Evolutionary conservation across 2,329 filamentous ascomycete genomes (phyloP), one percentile per base, ranked within the genome.

Genomic region (Acrocalymma vagum): DNA sequence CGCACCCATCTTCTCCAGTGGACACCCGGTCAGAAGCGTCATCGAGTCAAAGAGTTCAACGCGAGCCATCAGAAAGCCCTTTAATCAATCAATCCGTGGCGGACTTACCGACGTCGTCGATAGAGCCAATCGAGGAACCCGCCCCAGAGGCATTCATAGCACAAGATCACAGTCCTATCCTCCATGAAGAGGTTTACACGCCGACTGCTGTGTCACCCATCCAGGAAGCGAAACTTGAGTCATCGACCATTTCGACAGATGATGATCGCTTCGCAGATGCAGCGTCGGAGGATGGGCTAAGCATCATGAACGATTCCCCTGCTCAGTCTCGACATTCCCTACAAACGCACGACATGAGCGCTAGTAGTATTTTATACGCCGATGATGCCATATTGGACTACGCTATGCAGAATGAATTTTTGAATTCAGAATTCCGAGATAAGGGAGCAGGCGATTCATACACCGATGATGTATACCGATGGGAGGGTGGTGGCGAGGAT

Each of bases 1-100:
- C 83, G 2, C 80, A 82, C 2, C 71, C 82, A 52, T 78, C 78
- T 5, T 86, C 84, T 2, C 83, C 85, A 2, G 69, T 72, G 5
- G 73, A 76, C 42, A 74, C 75, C 4, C 72, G 71, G 32, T 82
- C 80, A 2, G 57, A 65, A 15, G 27, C 54, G 9, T 62, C 61
- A 3, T 51, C 48, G 10, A 54, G 45, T 33, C 57, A 50, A 4
- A 47, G 36, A 35, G 21, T 42, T 9, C 38, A 44, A 17, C 60
- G 58, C 30, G 54, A 62, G 18, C 46, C 45, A 24, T 40, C 58
- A 5, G 23, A 39, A 14, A 62, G 55, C 31, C 45, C 29, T n/a
- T 24, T 38, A 11, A 40, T 36, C 9, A 30, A 22, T 15, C 31
- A 45, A 13, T 35, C 42, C 9, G 43, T 31, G n/a, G 22, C 17